Evolutionary conservation across 225 moss, liverwort and hornwort species (phyloP).

Genomic region (Asterella californica): DNA sequence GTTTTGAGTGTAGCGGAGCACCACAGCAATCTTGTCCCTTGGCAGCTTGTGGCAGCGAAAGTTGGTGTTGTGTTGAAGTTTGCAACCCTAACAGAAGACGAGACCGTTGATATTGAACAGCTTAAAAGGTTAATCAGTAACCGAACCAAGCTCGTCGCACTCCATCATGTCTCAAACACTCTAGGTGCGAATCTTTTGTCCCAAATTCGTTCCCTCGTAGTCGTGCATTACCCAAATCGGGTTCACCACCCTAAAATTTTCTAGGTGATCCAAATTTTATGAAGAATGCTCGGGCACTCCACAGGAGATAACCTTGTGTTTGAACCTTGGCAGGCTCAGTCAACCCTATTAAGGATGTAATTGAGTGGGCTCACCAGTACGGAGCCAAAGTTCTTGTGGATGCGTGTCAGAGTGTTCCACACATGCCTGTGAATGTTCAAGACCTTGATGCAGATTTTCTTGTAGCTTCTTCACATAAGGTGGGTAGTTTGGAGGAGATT

Average conservation of each 20-base stretch:
- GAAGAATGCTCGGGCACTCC: too few species aligned
- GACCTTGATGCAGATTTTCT: slow-evolving; percentile 75
- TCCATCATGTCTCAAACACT: slow-evolving; percentile 68
- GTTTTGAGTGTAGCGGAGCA: slow-evolving; percentile 80
- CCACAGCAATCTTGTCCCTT: slow-evolving; percentile 89
- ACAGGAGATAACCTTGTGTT: not conserved
- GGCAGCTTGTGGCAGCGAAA: slow-evolving; percentile 69
- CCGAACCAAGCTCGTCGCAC: slow-evolving; percentile 69
- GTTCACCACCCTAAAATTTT: not conserved
- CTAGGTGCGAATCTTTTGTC: slow-evolving; percentile 55
- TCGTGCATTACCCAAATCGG: not conserved
- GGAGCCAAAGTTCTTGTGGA: slow-evolving; percentile 82
- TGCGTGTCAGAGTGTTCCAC: slow-evolving; percentile 90
- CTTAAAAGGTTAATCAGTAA: slow-evolving; percentile 55
- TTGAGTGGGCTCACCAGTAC: slow-evolving; percentile 67
- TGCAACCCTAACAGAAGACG: slow-evolving; percentile 65
- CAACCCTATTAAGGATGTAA: slow-evolving; percentile 69
- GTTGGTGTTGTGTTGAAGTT: slow-evolving; percentile 69
- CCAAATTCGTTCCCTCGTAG: too few species aligned
- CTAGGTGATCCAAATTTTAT: not conserved
- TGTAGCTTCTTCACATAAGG: slow-evolving; percentile 93
- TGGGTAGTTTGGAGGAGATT: slow-evolving; percentile 10
- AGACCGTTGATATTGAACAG: slow-evolving; percentile 59
- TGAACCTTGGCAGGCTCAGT: slow-evolving; percentile 51
- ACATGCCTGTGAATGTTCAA: slow-evolving; percentile 87